Conservation (phyloP, 2,329 filamentous ascomycete genomes). For the Lasiodiplodia citricola region DNA sequence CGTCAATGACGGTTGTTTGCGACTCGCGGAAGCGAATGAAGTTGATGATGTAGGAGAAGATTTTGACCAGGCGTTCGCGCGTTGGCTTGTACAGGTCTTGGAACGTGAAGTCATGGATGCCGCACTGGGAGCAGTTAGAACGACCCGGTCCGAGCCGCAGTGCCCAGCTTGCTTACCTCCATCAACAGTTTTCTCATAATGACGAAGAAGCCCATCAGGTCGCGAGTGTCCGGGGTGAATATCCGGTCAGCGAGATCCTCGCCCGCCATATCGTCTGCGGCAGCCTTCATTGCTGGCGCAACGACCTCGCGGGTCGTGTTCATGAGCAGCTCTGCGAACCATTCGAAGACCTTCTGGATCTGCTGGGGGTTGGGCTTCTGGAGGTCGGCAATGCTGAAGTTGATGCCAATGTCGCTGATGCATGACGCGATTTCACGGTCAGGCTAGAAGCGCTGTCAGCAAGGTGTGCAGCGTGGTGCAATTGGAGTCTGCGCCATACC, state of each 20-base stretch:
- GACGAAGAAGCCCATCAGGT: constrained; percentile 94
- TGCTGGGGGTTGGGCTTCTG: constrained; percentile 93
- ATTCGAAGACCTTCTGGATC: constrained; percentile 97
- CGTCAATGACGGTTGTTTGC: constrained; percentile 86
- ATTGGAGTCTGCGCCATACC: constrained; percentile 38
- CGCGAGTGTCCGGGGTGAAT: constrained; percentile 83
- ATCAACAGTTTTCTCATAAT: constrained; percentile 78
- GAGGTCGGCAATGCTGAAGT: constrained; percentile 83
- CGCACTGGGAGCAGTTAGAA: constrained; percentile 64
- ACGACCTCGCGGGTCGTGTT: constrained; percentile 93
- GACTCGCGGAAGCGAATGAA: constrained; percentile 97
- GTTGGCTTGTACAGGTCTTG: constrained; percentile 90
- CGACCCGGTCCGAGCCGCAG: background rate
- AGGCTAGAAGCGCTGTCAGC: constrained; percentile 51
- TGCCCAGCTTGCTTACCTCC: constrained; percentile 55
- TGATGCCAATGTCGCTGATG: constrained; percentile 95
- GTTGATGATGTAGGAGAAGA: constrained; percentile 98
- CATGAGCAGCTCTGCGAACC: constrained; percentile 92
- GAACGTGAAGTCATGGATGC: constrained; percentile 92
- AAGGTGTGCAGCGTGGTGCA: background rate
- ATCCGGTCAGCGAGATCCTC: constrained; percentile 75
- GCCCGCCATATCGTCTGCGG: constrained; percentile 83
- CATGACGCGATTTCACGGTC: constrained; percentile 89
- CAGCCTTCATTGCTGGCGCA: constrained; percentile 92
- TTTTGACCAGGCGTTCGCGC: constrained; percentile 87